These are phyloP conservation scores for Coemansia sp. DNA, from an alignment of 192 early-diverging fungal species.

Conservation along the genomic window DNA sequence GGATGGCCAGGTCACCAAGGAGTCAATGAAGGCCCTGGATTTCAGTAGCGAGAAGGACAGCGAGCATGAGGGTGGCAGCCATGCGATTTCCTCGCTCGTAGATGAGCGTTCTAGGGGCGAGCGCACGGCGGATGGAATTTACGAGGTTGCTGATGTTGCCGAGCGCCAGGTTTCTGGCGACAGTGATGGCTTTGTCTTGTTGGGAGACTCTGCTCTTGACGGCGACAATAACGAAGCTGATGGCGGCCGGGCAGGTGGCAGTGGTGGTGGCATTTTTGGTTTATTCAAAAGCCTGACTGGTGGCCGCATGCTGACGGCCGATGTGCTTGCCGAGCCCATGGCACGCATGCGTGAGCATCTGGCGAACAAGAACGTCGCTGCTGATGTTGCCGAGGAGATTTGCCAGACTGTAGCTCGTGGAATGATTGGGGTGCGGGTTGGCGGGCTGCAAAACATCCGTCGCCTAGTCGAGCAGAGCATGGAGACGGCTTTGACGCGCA, in stretches of 20 bases:
- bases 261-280: conserved; percentile 57
- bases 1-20: conserved; percentile 60
- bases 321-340: conserved; percentile 76
- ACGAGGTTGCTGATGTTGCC: conserved; percentile 73
- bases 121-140: conserved; percentile 66
- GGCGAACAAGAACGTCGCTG: conserved; percentile 90
- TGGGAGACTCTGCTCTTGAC: conserved; percentile 57
- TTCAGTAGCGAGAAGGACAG: conserved; percentile 28
- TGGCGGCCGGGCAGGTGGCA: conserved; percentile 22
- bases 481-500: conserved; percentile 79
- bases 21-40: conserved; percentile 52
- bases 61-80: conserved; percentile 6
- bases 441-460: conserved; percentile 74
- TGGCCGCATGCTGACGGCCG: conserved; percentile 67
- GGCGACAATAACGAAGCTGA: conserved; percentile 54
- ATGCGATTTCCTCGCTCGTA: conserved; percentile 34
- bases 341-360: conserved; percentile 89
- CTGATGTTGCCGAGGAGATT: conserved; percentile 80
- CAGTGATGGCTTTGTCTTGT: conserved; percentile 47
- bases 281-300: conserved; percentile 73
- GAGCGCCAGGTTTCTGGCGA: conserved; percentile 54
- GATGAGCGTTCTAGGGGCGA: conserved; percentile 64
- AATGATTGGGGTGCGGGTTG: conserved; percentile 72
- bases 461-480: conserved; percentile 73
- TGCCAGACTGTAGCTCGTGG: conserved; percentile 73